phyloP scores from a whole-genome alignment of 2,329 filamentous ascomycete genomes.

The Aspergillus phoenicis region DNA sequence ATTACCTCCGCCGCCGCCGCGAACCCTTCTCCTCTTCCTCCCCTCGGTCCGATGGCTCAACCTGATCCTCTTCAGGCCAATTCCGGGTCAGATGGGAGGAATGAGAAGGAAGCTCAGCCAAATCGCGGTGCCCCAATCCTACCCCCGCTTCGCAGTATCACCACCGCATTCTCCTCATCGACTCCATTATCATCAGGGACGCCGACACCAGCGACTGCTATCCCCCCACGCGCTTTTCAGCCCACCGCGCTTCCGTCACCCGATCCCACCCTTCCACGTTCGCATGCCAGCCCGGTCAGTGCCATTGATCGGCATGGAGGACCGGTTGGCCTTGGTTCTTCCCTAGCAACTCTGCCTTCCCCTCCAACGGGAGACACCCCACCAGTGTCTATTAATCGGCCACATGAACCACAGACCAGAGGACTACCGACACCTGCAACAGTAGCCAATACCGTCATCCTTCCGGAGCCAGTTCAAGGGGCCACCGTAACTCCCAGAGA shows the following conservation, averaged over 20 bases:
- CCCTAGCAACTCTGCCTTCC: constrained; percentile 52
- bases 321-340: constrained; percentile 39
- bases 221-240: constrained; percentile 3
- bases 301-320: constrained; percentile 20
- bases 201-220: background rate
- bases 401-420: background rate
- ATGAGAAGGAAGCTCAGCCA: constrained; percentile 15
- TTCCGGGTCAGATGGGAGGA: background rate
- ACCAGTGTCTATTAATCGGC: background rate
- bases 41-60: background rate
- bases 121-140: constrained; percentile 10
- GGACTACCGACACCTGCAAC: background rate
- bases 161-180: background rate
- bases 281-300: constrained; percentile 29
- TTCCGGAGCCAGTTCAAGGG: background rate
- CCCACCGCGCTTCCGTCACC: constrained; percentile 32
- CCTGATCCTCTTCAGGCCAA: background rate
- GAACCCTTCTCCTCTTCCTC: background rate
- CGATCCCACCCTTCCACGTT: constrained; percentile 30
- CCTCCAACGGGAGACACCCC: constrained; percentile 41
- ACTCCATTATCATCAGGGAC: constrained; percentile 11
- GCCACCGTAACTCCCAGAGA: background rate
- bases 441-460: background rate
- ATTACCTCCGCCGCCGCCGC: background rate
- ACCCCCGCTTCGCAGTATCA: constrained; percentile 17